A percentile compares a stretch with the other conserved stretches of the same genome.
Conservation (phyloP, 371 early-diverging fungal genomes). For the Batkoa obscura region DNA sequence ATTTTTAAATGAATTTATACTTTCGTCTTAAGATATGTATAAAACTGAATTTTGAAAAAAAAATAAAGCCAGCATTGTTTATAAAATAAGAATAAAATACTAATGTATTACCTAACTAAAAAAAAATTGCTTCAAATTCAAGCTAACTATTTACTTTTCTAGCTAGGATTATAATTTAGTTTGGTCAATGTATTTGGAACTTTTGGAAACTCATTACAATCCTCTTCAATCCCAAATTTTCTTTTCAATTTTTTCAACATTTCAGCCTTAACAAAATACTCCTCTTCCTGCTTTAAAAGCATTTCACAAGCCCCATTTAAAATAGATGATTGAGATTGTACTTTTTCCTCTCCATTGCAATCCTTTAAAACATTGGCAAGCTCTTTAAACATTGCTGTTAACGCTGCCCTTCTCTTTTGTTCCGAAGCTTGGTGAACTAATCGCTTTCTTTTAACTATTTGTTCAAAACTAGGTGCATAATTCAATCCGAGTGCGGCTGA, state of each 20-base stretch:
- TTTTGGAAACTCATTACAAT: background rate
- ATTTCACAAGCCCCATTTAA: background rate
- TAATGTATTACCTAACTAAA: too few species aligned
- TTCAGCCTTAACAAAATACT: background rate
- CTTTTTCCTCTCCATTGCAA: background rate
- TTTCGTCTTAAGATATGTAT: too few species aligned
- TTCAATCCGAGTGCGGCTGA: background rate
- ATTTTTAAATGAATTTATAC: too few species aligned
- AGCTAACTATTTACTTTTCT: too few species aligned
- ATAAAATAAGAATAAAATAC: too few species aligned
- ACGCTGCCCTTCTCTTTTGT: background rate
- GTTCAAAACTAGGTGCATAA: background rate
- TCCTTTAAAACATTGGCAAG: background rate
- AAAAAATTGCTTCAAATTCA: too few species aligned
- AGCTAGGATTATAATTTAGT: too few species aligned
- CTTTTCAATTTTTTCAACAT: background rate
- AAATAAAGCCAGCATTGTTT: too few species aligned
- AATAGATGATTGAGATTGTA: background rate
- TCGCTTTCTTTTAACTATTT: constrained; percentile 2
- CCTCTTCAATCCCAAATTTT: background rate
- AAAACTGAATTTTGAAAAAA: too few species aligned
- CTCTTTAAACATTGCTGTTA: constrained; percentile 1
- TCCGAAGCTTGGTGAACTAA: background rate
- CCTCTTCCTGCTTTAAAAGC: background rate
- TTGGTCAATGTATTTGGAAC: background rate